Evolutionary conservation across 2,329 filamentous ascomycete species (phyloP).

Genomic region (Aschersonia sp.): DNA sequence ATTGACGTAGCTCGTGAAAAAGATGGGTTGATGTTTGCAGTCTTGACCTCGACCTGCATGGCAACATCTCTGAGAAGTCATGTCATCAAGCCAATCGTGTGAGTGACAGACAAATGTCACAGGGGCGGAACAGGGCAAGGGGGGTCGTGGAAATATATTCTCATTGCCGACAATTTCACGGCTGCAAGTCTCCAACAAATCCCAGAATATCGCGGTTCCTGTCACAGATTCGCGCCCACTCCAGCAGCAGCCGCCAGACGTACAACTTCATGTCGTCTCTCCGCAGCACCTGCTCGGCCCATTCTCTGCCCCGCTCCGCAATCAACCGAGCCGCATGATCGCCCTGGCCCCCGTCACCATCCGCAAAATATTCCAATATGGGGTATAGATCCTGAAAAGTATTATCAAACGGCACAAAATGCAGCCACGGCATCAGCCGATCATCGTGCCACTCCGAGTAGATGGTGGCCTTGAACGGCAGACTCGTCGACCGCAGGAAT

Average conservation of each 20-base stretch:
- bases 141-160: no score
- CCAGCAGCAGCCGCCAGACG: slow-evolving; percentile 43
- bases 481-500: slow-evolving; percentile 29
- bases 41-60: no score
- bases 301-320: slow-evolving; percentile 41
- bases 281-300: slow-evolving; percentile 48
- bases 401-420: slow-evolving; percentile 29
- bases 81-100: no score
- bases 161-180: background rate
- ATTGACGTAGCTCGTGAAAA: slow-evolving; percentile 65
- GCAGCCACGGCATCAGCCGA: slow-evolving; percentile 37
- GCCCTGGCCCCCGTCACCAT: slow-evolving; percentile 22
- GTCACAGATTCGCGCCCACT: slow-evolving; percentile 26
- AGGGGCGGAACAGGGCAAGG: no score
- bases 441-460: slow-evolving; percentile 45
- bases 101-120: no score
- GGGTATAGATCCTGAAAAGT: slow-evolving; percentile 31
- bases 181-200: background rate
- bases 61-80: no score
- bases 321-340: slow-evolving; percentile 43
- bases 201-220: background rate
- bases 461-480: slow-evolving; percentile 36
- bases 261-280: slow-evolving; percentile 54
- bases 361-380: slow-evolving; percentile 51
- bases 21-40: slow-evolving; percentile 44